These are phyloP conservation scores for Rugonectria rugulosa DNA, from an alignment of 2,329 filamentous ascomycete genomes.

Conservation along the genomic window DNA sequence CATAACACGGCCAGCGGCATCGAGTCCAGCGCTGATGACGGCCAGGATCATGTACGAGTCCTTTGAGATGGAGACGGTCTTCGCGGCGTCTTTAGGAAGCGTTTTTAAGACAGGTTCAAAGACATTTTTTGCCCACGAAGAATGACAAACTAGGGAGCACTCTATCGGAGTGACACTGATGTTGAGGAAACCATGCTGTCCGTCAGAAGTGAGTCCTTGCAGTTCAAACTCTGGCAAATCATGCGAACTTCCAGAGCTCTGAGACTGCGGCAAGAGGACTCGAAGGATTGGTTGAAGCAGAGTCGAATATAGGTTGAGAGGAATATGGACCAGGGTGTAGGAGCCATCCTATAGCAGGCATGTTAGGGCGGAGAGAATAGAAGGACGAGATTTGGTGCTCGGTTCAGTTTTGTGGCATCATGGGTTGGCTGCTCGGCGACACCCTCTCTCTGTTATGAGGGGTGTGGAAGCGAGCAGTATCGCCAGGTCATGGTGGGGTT, in stretches of 20 bases:
- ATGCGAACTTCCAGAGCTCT: conserved; percentile 47
- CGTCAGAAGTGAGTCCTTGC: conserved; percentile 58
- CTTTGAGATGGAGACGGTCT: conserved; percentile 74
- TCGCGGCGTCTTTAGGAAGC: conserved; percentile 62
- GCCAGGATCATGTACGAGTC: conserved; percentile 90
- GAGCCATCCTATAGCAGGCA: conserved; percentile 74
- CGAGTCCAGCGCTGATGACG: conserved; percentile 87
- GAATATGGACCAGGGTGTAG: conserved; percentile 90
- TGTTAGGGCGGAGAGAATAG: conserved; percentile 34
- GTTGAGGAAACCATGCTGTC: conserved; percentile 85
- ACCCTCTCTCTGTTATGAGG: neutral
- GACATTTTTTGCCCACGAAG: conserved; percentile 74
- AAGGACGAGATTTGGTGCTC: neutral
- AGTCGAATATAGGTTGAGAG: conserved; percentile 76
- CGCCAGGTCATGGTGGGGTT: neutral
- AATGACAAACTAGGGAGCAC: conserved; percentile 89
- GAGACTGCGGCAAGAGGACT: conserved; percentile 75
- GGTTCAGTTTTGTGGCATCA: neutral
- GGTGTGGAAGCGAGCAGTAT: too few relatives aligned
- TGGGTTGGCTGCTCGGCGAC: neutral
- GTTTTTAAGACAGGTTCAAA: conserved; percentile 75
- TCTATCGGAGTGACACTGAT: conserved; percentile 92
- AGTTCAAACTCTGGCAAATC: conserved; percentile 48
- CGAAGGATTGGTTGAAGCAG: conserved; percentile 90
- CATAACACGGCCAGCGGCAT: conserved; percentile 89